phyloP scores from a whole-genome alignment of 257 asterid genomes.

The Catharanthus roseus region DNA sequence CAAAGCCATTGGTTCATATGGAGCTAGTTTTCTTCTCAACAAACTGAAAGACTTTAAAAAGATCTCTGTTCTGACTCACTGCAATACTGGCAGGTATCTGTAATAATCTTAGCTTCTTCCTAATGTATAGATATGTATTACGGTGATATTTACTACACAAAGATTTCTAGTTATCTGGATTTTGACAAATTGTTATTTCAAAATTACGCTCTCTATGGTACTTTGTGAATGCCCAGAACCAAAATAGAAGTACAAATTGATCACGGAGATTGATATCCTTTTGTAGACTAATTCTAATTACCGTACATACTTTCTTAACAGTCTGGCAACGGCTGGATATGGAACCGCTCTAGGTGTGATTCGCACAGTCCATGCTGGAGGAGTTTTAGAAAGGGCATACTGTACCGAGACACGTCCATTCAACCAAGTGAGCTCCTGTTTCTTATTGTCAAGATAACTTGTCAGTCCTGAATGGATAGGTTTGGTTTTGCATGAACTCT shows the following conservation, averaged over 20 bases:
- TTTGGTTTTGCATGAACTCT: background rate
- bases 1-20: constrained; percentile 76
- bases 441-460: background rate
- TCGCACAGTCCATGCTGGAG: constrained; percentile 72
- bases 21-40: constrained; percentile 58
- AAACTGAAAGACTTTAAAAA: constrained; percentile 34
- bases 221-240: background rate
- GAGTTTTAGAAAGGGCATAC: constrained; percentile 73
- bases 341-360: constrained; percentile 99
- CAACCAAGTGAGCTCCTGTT: constrained; percentile 58
- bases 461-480: background rate
- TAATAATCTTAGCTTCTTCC: background rate
- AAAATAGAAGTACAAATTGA: constrained; percentile 18
- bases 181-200: background rate
- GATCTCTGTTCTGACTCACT: constrained; percentile 81
- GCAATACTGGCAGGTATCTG: constrained; percentile 91
- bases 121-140: background rate
- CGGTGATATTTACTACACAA: background rate
- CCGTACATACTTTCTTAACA: constrained; percentile 22
- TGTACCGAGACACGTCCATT: constrained; percentile 98
- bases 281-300: constrained; percentile 18
- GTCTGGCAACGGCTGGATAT: constrained; percentile 98
- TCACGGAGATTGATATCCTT: constrained; percentile 13
- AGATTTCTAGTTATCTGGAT: background rate
- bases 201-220: no score